phyloP scores from a whole-genome alignment of 2,329 filamentous ascomycete genomes.

The Hansfordia pulvinata region DNA sequence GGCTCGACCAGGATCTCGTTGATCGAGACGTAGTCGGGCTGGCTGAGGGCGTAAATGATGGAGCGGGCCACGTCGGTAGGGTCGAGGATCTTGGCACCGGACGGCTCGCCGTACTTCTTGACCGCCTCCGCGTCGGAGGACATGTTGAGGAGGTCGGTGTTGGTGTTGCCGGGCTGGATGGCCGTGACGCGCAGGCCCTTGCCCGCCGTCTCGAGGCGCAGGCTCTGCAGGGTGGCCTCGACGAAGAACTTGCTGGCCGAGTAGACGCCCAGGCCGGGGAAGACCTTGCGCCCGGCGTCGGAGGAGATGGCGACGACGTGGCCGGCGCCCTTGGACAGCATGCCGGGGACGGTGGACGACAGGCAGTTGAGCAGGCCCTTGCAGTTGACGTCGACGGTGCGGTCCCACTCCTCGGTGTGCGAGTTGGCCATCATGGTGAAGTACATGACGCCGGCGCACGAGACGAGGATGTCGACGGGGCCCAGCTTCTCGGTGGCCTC shows the following conservation, averaged over 20 bases:
- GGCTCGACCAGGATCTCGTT: slow-evolving; percentile 74
- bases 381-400: slow-evolving; percentile 76
- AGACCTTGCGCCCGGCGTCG: slow-evolving; percentile 69
- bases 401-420: slow-evolving; percentile 64
- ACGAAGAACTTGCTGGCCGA: slow-evolving; percentile 78
- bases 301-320: slow-evolving; percentile 75
- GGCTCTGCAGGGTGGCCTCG: slow-evolving; percentile 62
- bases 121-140: slow-evolving; percentile 64
- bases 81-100: slow-evolving; percentile 62
- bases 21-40: slow-evolving; percentile 63
- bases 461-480: slow-evolving; percentile 64
- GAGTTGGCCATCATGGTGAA: slow-evolving; percentile 77
- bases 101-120: slow-evolving; percentile 65
- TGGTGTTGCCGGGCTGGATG: slow-evolving; percentile 66
- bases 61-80: slow-evolving; percentile 58
- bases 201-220: slow-evolving; percentile 65
- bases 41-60: slow-evolving; percentile 61
- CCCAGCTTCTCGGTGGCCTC: slow-evolving; percentile 49
- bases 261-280: slow-evolving; percentile 71
- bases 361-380: slow-evolving; percentile 67
- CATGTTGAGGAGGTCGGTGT: slow-evolving; percentile 60
- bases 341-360: slow-evolving; percentile 53
- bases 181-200: slow-evolving; percentile 59
- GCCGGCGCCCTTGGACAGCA: slow-evolving; percentile 55
- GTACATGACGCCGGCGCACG: slow-evolving; percentile 78